Base-by-base conservation (phyloP, 371 early-diverging fungal genomes). In the Apophysomyces sp. region DNA sequence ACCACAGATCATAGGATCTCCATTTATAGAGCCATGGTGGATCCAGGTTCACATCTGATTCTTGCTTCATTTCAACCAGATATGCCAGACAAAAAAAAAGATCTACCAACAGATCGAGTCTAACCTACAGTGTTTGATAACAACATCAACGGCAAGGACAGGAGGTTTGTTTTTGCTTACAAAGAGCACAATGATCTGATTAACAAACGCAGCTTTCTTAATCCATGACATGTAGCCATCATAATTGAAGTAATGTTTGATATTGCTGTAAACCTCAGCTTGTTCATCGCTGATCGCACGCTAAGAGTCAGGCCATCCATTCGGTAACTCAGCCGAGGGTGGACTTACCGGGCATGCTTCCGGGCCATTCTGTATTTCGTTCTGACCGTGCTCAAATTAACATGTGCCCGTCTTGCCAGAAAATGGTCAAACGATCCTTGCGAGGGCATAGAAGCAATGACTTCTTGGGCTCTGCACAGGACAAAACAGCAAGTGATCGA, bases 1-100 rank as follows among this genome's bases (percentile, higher is more conserved):
- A 73, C 82, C 87, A 88, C 12, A 86, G 67, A 30, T 71, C 69
- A 40, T 68, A 62, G 1, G 82, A 83, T 60, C 89, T 76, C 61
- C 80, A 73, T 36, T 83, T 83, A 71, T 82, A 89, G 36, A 91
- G 65, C 85, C 86, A 89, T 2, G 60, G 60, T 16, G 91, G 91
- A 5, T 66, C 51, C 8, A 71, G 67, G 41, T 72, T 72, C 34
- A 73, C 73, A 65, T 70, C 73, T 29, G 74, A 72, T 21, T 84
- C 81, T 58, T 76, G 77, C 63, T 90, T 84, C 53, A 87, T 78
- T 44, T 91, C 90, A 9, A 83, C 71, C 11, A 90, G 66, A 63
- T 91, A 91, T 13, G 88, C 75, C 18, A 84, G 64, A 63, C 88
- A 89, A 52, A 89, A 83, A 11, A 89, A 55, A 0, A 83, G 41